A percentile compares a stretch with the other conserved stretches of the same genome.
Conservation (phyloP, 2,329 filamentous ascomycete species). For the Dothiorella sarmentorum region DNA sequence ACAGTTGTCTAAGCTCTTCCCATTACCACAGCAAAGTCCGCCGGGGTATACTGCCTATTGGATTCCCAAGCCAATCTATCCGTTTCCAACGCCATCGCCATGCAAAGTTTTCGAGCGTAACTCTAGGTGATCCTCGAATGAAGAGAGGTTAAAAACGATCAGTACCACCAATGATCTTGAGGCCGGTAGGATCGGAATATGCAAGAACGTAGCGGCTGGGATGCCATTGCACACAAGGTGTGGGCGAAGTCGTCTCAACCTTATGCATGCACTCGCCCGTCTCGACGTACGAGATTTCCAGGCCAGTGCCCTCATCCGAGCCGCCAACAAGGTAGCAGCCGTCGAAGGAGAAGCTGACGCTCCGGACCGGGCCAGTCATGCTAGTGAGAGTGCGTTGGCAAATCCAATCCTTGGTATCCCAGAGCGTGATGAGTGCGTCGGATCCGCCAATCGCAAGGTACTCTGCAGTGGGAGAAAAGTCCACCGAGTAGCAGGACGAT, state of each 20-base stretch:
- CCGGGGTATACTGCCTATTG: background rate
- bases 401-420: slow-evolving; percentile 75
- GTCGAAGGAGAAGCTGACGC: slow-evolving; percentile 74
- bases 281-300: slow-evolving; percentile 70
- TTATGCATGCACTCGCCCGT: slow-evolving; percentile 70
- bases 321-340: slow-evolving; percentile 71
- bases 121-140: background rate
- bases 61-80: background rate
- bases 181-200: slow-evolving; percentile 63
- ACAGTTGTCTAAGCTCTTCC: too few relatives aligned
- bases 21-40: background rate
- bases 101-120: background rate
- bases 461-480: slow-evolving; percentile 66
- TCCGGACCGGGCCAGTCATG: slow-evolving; percentile 67
- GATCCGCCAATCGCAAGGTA: slow-evolving; percentile 72
- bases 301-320: slow-evolving; percentile 67
- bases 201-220: slow-evolving; percentile 71
- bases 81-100: background rate
- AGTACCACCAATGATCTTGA: slow-evolving; percentile 62
- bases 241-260: slow-evolving; percentile 64
- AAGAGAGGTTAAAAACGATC: slow-evolving; percentile 19
- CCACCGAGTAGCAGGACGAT: slow-evolving; percentile 65
- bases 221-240: slow-evolving; percentile 70
- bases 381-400: slow-evolving; percentile 68
- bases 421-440: slow-evolving; percentile 71